Evolutionary conservation across 2,329 filamentous ascomycete species (phyloP), one percentile per base, ranked within the genome.

Genomic region (Fusarium dimerum): DNA sequence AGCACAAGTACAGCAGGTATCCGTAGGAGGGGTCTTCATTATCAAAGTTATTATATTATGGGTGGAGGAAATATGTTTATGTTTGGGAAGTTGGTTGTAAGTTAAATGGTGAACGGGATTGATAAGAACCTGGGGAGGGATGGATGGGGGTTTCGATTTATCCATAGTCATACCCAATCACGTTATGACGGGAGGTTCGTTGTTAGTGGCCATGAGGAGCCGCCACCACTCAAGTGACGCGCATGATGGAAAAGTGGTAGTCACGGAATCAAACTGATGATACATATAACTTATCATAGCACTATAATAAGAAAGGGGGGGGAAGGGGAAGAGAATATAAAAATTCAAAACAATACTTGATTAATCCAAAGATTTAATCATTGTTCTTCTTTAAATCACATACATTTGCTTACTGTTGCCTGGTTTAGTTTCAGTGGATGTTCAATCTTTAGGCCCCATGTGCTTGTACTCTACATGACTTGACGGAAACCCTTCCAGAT

Each of bases 1-100:
- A 30, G 87, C 85, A 70, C 88, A 92, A 18, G 86, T 90, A 67
- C 87, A 90, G 71, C 88, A 91, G 13, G 81, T 78, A 29, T 73
- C 71, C 71, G 73, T 73, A 44, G 16, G 13, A 20, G 34, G 26
- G 32, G 48, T 48, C 39, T 15, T 48, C 39, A 46, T 44, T 38
- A 40, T 12, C 12, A 26, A 17, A 34, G 20, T 48, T 41, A n/a
- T 26, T 26, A n/a, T 40, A 41, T 39, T 39, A 57, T 45, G 51
- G 32, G 32, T 40, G 15, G 18, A 20, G 38, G 18, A 18, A 45
- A 13, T 34, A 15, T 29, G n/a, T 15, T 29, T 18, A 44, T 41
- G 36, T 47, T 41, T 10, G 18, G 40, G 38, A 48, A 42, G n/a
- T n/a, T 26, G 20, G 20, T 26, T 26, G 20, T 26, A 7, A 26